Base-by-base conservation (phyloP, 257 asterid genomes). In the Solanum sitiens region DNA sequence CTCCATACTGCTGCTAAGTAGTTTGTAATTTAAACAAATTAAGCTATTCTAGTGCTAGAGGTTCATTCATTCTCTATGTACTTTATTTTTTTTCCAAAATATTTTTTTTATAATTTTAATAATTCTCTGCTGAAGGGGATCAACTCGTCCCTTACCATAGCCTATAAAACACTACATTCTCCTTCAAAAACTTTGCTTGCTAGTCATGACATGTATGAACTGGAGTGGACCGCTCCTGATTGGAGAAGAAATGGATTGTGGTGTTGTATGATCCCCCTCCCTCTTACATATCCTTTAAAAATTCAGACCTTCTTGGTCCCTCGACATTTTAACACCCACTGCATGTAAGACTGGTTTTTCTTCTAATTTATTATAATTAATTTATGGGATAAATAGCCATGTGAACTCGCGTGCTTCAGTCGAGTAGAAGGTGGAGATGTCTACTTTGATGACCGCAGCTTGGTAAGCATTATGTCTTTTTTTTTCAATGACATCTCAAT, bases 351-450 rank as follows among this genome's bases (percentile, higher is more conserved):
- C 15, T 15, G 67, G 2, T 45, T 45, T 76, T 47, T 50, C 70
- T 27, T 80, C 6, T 80, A 80, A 80, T 80, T 80, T 30, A 8
- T 9, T 30, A 44, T 50, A 47, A 27, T 53, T 53, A 27, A 77
- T 70, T 42, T 63, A 50, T 86, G 40, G 33, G 56, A 77, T 50
- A 77, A 88, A 77, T 87, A 97, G 99, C 99, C 99, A 77, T 97
- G 98, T 89, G 99, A 97, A 89, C 98, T 97, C 84, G 98, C 96
- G 86, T 95, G 99, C 95, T 95, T 53, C 91, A 97, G 99, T 90
- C 98, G 98, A 21, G 95, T 89, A 53, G 98, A 97, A 93, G 98
- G 95, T 77, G 99, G 99, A 59, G 98, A 95, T 50, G 99, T 95
- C 90, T 92, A 87, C 95, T 95, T 95, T 91, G 99, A 97, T 76